Evolutionary conservation across 208 protist species (phyloP), one percentile per base, ranked within the genome.

Genomic region (Leishmania martiniquensis): DNA sequence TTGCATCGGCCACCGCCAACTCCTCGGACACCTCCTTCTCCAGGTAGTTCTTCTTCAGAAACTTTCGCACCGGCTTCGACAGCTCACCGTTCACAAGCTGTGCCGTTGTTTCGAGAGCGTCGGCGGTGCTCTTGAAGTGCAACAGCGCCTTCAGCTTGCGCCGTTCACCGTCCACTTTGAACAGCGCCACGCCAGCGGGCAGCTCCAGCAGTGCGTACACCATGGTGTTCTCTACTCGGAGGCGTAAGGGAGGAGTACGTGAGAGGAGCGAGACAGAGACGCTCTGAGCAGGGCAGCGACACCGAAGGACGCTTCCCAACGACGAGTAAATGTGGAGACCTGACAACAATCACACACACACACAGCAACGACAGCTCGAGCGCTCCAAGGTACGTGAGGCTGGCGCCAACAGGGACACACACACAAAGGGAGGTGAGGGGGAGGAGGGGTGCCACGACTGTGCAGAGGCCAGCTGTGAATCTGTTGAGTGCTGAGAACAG

Each of bases 201-300:
- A 99, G 99, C 92, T 99, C 99, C 68, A 99, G 98, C 54, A 99
- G 91, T 9, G 99, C 98, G 72, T 99, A 98, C 88, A 99, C 92
- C 94, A 97, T 97, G 34, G 20, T 51, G 29, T 51, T 34, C 25
- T 13, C 42, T 49, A 32, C 20, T 44, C 39, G 45, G 32, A 67
- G 62, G 62, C 17, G 22, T n/a, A 37, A 10, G 62, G 62, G 37
- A 29, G 34, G 60, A 44, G 60, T 20, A 9, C 2, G 57, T 6
- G 57, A 29, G 57, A n/a, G 3, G 25, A 39, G 22, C 17, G 39
- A 68, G 62, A 15, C 22, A 68, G 39, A 68, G 37, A 47, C 15
- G n/a, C n/a, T n/a, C n/a, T n/a, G n/a, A n/a, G n/a, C n/a, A n/a
- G n/a, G n/a, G n/a, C n/a, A n/a, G n/a, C n/a, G n/a, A n/a, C n/a